Base-by-base conservation (phyloP, 2,329 filamentous ascomycete genomes). In the Tolypocladium amazonense region DNA sequence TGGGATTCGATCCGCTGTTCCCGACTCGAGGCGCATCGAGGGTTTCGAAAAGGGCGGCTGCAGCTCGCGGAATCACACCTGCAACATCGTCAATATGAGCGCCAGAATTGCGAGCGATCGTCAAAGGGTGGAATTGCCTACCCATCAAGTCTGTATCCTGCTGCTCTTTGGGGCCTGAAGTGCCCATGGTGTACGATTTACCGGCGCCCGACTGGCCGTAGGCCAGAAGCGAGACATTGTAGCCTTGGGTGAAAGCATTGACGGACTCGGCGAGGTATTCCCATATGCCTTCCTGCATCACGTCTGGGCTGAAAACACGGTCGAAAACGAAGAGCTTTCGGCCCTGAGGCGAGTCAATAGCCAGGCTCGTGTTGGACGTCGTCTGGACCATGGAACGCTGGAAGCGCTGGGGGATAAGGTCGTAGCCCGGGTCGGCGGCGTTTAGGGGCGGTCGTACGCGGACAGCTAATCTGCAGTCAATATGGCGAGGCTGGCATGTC, bases 151-250 rank as follows among this genome's bases (percentile, higher is more conserved):
- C 82, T 37, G 80, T 65, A 67, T 93, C 81, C 33, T 78, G 80
- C 69, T 95, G 88, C 68, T 97, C 92, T 27, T 74, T 74, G 2
- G 92, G 90, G 5, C 92, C 92, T 0, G 93, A 92, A 0, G 94
- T 99, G 60, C 94, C 94, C 94, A 99, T 99, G 0, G 94, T 99
- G 72, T 96, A 97, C 3, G 93, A 97, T 77, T 99, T 99, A 67
- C 94, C 94, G 14, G 94, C 92, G 60, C 94, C 94, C 35, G 94
- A 99, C 78, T 99, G 94, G 65, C 94, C 94, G 70, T 99, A 99
- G 56, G 94, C 94, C 67, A 99, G 79, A 56, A 99, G 85, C 4
- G 94, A 99, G 61, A 99, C 94, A 84, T 99, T 99, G 82, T 97
- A 99, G 59, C 94, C 94, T 71, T 97, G 91, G 1, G 94, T 79